These are phyloP conservation scores for Podospora bellae-mahoneyi DNA, from an alignment of 495 filamentous ascomycete species.

Conservation along the genomic window DNA sequence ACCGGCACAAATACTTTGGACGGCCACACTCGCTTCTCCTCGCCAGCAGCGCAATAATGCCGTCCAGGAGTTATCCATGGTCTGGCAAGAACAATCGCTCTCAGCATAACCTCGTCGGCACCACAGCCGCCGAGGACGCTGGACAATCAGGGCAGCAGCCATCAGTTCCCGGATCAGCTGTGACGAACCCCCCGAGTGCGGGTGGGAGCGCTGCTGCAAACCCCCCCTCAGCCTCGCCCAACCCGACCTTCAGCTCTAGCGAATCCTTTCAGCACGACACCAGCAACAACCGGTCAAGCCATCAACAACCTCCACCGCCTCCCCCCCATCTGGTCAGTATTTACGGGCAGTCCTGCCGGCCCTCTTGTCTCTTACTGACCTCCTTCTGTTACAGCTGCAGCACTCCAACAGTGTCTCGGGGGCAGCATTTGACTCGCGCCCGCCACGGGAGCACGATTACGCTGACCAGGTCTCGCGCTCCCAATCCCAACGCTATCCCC, in stretches of 20 bases:
- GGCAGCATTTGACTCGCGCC: slow-evolving; percentile 28
- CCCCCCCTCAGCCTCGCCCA: slow-evolving; percentile 45
- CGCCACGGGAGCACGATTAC: slow-evolving; percentile 27
- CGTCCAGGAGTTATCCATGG: slow-evolving; percentile 39
- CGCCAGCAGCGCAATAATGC: slow-evolving; percentile 33
- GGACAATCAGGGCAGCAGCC: slow-evolving; percentile 23
- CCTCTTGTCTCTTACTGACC: slow-evolving; percentile 20
- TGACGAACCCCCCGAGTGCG: slow-evolving; percentile 29
- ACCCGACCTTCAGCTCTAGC: slow-evolving; percentile 43
- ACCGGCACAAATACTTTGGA: neutral
- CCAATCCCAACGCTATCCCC: slow-evolving; percentile 35
- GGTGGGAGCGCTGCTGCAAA: slow-evolving; percentile 34
- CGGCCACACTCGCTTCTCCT: slow-evolving; percentile 4
- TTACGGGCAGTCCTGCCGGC: slow-evolving; percentile 29
- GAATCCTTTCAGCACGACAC: slow-evolving; percentile 45
- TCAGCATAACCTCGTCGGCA: slow-evolving; percentile 48
- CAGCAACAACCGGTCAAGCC: slow-evolving; percentile 15
- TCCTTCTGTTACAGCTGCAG: slow-evolving; percentile 29
- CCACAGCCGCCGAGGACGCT: slow-evolving; percentile 31
- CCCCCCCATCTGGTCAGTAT: slow-evolving; percentile 33
- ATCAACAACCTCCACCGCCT: slow-evolving; percentile 26
- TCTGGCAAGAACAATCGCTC: slow-evolving; percentile 49
- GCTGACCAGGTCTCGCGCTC: slow-evolving; percentile 35
- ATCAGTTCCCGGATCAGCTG: slow-evolving; percentile 30
- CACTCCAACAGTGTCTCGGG: slow-evolving; percentile 36